phyloP scores from a whole-genome alignment of 352 stramenopile species.

The Phytopythium helicoides region DNA sequence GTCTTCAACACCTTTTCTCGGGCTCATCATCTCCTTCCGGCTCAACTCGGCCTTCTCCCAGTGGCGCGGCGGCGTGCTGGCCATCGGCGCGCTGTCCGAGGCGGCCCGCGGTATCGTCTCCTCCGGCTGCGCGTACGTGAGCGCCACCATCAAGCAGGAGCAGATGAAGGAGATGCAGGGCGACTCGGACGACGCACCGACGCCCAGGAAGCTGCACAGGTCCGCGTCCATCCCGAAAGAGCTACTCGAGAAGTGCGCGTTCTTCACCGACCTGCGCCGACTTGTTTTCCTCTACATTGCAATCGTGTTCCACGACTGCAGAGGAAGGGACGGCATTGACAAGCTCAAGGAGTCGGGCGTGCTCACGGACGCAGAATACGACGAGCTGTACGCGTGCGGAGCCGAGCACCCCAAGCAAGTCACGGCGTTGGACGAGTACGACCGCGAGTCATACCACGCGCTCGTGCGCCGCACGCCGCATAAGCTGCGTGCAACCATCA shows the following conservation, averaged over 20 bases:
- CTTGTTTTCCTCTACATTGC: conserved; percentile 83
- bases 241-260: conserved; percentile 71
- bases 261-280: conserved; percentile 70
- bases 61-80: conserved; percentile 69
- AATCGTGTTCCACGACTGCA: conserved; percentile 79
- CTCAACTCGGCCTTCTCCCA: conserved; percentile 82
- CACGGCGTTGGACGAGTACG: conserved; percentile 12
- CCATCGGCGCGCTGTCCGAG: conserved; percentile 59
- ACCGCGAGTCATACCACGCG: conserved; percentile 56
- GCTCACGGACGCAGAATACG: conserved; percentile 61
- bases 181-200: conserved; percentile 5
- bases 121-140: conserved; percentile 65
- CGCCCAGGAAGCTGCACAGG: conserved; percentile 4
- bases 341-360: conserved; percentile 56
- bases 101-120: conserved; percentile 65
- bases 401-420: conserved; percentile 49
- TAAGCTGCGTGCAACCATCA: conserved; percentile 72
- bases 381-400: conserved; percentile 69
- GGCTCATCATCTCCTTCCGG: conserved; percentile 75
- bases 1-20: conserved; percentile 86
- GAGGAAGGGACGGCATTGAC: conserved; percentile 64
- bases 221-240: conserved; percentile 37
- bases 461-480: conserved; percentile 61
- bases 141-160: conserved; percentile 33
- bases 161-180: conserved; percentile 3